Percentiles rank a stretch among this genome's conserved stretches.
Evolutionary conservation across 306 rosid genomes (phyloP).

Genomic region (Sicyos edulis): DNA sequence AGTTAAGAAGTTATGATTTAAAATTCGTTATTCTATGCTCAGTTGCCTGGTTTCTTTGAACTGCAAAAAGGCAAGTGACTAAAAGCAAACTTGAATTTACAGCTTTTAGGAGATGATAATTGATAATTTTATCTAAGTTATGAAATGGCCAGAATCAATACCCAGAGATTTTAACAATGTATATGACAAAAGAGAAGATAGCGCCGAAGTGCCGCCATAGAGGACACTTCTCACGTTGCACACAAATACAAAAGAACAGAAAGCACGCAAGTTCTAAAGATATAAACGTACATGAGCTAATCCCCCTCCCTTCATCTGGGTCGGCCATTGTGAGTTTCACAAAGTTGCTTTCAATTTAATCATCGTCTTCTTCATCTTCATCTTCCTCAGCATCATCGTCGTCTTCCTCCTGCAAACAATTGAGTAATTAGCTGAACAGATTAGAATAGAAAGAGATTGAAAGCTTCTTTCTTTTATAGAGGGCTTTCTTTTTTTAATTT

Average conservation of each 20-base stretch:
- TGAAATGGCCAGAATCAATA: constrained; percentile 9
- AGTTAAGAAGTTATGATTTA: too few relatives aligned
- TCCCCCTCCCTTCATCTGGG: constrained; percentile 4
- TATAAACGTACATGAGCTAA: constrained; percentile 5
- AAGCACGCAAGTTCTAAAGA: neutral
- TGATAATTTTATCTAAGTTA: neutral
- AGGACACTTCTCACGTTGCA: constrained; percentile 4
- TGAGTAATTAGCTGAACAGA: neutral
- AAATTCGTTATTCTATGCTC: too few relatives aligned
- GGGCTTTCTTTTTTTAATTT: too few relatives aligned
- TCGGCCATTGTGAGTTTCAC: neutral
- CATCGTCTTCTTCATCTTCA: neutral
- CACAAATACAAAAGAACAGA: constrained; percentile 13
- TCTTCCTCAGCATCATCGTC: neutral
- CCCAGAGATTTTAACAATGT: constrained; percentile 6
- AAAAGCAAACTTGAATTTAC: neutral
- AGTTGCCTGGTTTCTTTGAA: too few relatives aligned
- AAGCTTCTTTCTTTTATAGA: neutral
- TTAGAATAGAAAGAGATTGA: neutral
- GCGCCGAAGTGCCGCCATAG: neutral
- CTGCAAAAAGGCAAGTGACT: neutral
- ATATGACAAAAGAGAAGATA: constrained; percentile 7
- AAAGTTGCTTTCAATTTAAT: constrained; percentile 1
- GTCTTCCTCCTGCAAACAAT: neutral
- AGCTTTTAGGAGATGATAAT: too few relatives aligned